A percentile compares a stretch with the other conserved stretches of the same genome.
These are phyloP conservation scores for Auricularia heimuer DNA, from an alignment of 768 basidiomycete genomes.

Conservation along the genomic window DNA sequence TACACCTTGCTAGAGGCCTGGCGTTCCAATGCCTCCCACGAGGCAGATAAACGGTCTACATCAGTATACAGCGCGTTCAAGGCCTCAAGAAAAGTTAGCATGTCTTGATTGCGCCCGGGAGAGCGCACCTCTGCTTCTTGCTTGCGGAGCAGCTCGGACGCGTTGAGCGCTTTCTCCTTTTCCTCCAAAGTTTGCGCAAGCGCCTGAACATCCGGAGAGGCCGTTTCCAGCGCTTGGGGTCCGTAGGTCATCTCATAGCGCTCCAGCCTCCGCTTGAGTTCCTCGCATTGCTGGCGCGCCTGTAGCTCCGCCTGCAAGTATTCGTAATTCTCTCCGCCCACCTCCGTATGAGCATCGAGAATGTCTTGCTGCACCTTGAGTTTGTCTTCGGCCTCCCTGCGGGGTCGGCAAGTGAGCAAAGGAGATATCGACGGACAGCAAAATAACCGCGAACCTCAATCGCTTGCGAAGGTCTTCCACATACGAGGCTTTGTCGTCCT, in stretches of 20 bases:
- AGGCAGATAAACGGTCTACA: constrained; percentile 72
- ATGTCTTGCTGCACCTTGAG: constrained; percentile 42
- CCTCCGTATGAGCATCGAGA: constrained; percentile 33
- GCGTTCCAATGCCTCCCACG: constrained; percentile 77
- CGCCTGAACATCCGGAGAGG: constrained; percentile 40
- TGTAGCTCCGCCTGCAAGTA: constrained; percentile 22
- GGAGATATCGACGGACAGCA: constrained; percentile 6
- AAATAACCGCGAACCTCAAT: constrained; percentile 5
- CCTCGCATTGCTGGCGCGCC: constrained; percentile 16
- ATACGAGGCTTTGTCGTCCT: constrained; percentile 32
- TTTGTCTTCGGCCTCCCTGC: constrained; percentile 45
- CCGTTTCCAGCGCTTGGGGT: constrained; percentile 28
- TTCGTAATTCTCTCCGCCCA: constrained; percentile 43
- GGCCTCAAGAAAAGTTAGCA: constrained; percentile 31
- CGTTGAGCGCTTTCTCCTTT: constrained; percentile 61
- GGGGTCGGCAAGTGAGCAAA: constrained; percentile 4
- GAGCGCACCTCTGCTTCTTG: constrained; percentile 54
- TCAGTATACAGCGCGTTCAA: constrained; percentile 74
- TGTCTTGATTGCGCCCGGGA: not conserved
- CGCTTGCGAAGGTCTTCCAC: constrained; percentile 30
- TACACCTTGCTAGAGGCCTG: constrained; percentile 80
- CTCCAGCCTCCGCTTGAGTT: constrained; percentile 27
- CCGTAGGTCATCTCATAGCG: constrained; percentile 61
- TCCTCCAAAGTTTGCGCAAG: constrained; percentile 46
- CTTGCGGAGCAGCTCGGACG: constrained; percentile 48